Conservation (phyloP, 345 rosid species). For the Rhodamnia rubescens region DNA sequence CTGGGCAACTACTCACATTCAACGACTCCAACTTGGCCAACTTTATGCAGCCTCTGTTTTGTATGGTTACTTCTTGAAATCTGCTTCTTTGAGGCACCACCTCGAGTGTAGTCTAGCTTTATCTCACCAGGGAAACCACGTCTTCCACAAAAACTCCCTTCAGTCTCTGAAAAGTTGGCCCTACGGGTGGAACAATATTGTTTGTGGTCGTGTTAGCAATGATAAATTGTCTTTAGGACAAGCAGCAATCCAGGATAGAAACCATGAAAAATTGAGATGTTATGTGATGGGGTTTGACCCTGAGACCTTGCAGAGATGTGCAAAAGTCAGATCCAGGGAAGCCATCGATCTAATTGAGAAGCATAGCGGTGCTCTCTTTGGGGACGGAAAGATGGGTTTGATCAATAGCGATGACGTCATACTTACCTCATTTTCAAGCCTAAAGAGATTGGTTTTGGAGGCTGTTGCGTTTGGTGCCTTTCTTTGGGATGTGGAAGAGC, state of each 20-base stretch:
- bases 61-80: slow-evolving; percentile 83
- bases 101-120: slow-evolving; percentile 39
- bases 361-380: slow-evolving; percentile 67
- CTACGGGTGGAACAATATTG: slow-evolving; percentile 19
- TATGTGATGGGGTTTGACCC: slow-evolving; percentile 65
- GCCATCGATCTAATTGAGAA: slow-evolving; percentile 58
- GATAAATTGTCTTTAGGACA: slow-evolving; percentile 6
- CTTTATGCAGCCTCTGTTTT: slow-evolving; percentile 57
- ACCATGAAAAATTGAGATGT: slow-evolving; percentile 32
- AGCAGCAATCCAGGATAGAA: slow-evolving; percentile 10
- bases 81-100: slow-evolving; percentile 59
- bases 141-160: slow-evolving; percentile 12
- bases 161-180: slow-evolving; percentile 24
- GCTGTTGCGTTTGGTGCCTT: slow-evolving; percentile 93
- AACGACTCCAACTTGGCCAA: slow-evolving; percentile 30
- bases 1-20: slow-evolving; percentile 77
- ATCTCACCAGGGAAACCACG: slow-evolving; percentile 8
- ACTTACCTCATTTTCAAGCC: slow-evolving; percentile 66
- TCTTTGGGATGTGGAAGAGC: slow-evolving; percentile 86
- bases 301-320: slow-evolving; percentile 57
- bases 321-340: slow-evolving; percentile 56
- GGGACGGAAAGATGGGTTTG: slow-evolving; percentile 24
- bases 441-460: slow-evolving; percentile 80
- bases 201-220: slow-evolving; percentile 22
- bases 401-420: slow-evolving; percentile 34